Percentiles rank a stretch among this genome's conserved stretches.
Evolutionary conservation across 164 flowering plant genomes (phyloP).

Genomic region (Nymphaea thermarum): DNA sequence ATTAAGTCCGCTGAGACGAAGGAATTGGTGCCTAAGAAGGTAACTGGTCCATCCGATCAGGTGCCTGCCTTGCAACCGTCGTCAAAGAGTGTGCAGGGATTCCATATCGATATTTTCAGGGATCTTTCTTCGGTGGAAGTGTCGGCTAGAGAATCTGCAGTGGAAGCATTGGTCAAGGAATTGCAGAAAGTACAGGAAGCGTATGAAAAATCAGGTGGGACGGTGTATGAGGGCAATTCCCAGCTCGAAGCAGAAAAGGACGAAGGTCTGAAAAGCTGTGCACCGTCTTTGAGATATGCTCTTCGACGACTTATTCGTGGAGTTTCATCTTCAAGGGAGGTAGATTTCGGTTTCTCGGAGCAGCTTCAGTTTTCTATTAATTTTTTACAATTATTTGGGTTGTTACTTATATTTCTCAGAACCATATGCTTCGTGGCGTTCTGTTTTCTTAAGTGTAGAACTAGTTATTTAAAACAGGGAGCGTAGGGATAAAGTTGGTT

Average conservation of each 20-base stretch:
- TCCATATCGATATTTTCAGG: constrained; percentile 61
- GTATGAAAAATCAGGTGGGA: constrained; percentile 32
- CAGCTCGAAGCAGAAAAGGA: constrained; percentile 79
- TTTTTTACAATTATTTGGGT: too few species aligned
- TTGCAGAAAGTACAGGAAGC: constrained; percentile 58
- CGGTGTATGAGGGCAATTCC: constrained; percentile 26
- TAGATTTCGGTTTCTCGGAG: constrained; percentile 7
- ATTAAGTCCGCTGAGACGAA: constrained; percentile 8
- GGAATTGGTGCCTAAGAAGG: constrained; percentile 7
- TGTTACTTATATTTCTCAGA: too few species aligned
- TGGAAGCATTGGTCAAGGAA: constrained; percentile 42
- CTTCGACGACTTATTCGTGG: constrained; percentile 92
- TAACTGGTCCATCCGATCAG: constrained; percentile 3
- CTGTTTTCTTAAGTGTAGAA: too few species aligned
- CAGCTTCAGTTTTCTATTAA: too few species aligned
- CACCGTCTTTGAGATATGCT: constrained; percentile 77
- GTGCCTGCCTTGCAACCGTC: constrained; percentile 4
- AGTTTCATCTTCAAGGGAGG: constrained; percentile 95
- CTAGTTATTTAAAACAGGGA: too few species aligned
- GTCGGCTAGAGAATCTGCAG: constrained; percentile 57
- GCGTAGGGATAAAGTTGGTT: too few species aligned
- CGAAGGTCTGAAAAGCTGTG: constrained; percentile 76
- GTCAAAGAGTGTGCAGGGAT: constrained; percentile 32
- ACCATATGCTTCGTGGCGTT: too few species aligned
- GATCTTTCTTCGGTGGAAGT: constrained; percentile 50